Percentiles rank a stretch among this genome's conserved stretches.
Conservation (phyloP, 208 protist species). For the Trypanosoma mega region DNA sequence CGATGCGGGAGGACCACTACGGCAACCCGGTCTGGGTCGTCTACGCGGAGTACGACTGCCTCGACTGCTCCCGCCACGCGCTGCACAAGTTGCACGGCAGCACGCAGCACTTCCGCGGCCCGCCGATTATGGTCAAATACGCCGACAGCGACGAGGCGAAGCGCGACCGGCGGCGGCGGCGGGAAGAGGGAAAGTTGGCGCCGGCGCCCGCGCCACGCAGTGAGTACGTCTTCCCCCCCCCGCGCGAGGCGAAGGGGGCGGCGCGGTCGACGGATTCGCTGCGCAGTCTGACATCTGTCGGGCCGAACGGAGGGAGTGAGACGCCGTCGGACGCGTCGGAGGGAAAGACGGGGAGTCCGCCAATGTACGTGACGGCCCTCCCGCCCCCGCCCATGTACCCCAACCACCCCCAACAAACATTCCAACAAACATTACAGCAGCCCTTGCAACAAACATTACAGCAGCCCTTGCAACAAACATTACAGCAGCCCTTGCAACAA, state of each 20-base stretch:
- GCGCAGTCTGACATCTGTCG: not conserved
- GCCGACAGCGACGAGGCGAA: conserved; percentile 81
- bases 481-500: too few species aligned
- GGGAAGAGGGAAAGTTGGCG: conserved; percentile 33
- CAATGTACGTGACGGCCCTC: too few species aligned
- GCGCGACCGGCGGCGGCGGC: conserved; percentile 65
- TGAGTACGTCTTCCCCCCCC: conserved; percentile 10
- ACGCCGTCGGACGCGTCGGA: not conserved
- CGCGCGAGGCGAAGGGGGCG: not conserved
- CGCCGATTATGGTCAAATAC: conserved; percentile 78
- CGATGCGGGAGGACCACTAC: conserved; percentile 88
- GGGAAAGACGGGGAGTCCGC: not conserved
- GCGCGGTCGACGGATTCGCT: not conserved
- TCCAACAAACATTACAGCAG: too few species aligned
- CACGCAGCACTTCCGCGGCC: conserved; percentile 55
- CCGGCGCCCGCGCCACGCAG: conserved; percentile 2
- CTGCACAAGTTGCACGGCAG: conserved; percentile 72
- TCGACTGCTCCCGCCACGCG: conserved; percentile 57
- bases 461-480: too few species aligned
- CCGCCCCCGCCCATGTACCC: too few species aligned
- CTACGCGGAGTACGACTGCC: conserved; percentile 77
- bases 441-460: too few species aligned
- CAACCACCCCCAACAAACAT: too few species aligned
- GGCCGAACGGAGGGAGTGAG: not conserved
- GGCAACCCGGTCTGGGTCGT: conserved; percentile 82